These are phyloP conservation scores for Cnidoscolus chayamansa DNA, from an alignment of 441 rosid genomes.

Conservation along the genomic window DNA sequence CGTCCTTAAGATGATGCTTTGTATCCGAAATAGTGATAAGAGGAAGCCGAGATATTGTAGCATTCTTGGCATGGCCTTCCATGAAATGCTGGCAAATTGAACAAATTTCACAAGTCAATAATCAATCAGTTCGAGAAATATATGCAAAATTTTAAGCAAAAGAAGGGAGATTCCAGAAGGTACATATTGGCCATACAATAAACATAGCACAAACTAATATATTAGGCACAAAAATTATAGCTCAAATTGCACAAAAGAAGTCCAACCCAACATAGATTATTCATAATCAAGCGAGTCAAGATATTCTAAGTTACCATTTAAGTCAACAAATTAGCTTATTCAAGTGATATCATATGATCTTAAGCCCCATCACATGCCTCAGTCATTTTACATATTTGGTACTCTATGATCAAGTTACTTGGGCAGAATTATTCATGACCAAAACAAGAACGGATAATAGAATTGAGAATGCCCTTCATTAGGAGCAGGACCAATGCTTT, in stretches of 20 bases:
- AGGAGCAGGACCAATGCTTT: no score
- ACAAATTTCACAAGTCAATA: conserved; percentile 23
- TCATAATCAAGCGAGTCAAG: background rate
- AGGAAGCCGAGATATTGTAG: conserved; percentile 90
- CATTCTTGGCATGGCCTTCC: conserved; percentile 98
- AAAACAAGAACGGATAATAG: no score
- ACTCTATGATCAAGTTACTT: background rate
- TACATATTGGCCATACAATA: background rate
- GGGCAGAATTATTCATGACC: no score
- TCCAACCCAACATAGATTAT: background rate
- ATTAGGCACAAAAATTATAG: background rate
- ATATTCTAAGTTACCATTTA: background rate
- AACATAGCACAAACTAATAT: background rate
- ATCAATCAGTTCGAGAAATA: conserved; percentile 12
- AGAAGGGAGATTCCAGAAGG: background rate
- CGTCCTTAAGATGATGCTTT: conserved; percentile 69
- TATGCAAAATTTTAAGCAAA: background rate
- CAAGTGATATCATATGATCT: background rate
- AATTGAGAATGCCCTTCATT: no score
- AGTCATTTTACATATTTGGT: background rate
- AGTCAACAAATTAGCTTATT: background rate
- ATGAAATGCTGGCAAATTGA: conserved; percentile 74
- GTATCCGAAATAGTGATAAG: conserved; percentile 71
- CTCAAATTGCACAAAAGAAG: background rate
- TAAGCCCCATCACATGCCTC: background rate